Evolutionary conservation across 331 rosid genomes (phyloP), one percentile per base, ranked within the genome.

Genomic region (Dryas integrifolia): DNA sequence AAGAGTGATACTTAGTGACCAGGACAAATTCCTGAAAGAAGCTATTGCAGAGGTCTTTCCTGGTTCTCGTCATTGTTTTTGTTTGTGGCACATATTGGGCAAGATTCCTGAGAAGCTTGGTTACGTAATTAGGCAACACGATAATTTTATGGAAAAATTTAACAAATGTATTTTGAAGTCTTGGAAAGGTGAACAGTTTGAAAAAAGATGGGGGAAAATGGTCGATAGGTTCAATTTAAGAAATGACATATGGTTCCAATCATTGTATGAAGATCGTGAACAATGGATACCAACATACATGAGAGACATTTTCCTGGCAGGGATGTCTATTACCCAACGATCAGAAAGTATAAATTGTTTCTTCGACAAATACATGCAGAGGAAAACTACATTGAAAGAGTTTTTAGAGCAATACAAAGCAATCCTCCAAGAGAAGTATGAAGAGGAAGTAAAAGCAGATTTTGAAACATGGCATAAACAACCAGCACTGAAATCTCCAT

Each of bases 401-500:
- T 77, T 83, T 53, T 51, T 83, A 7, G 87, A 77, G 58, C 85
- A 80, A 2, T 77, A 77, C 69, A 80, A 56, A 41, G 35, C 51
- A 47, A 45, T 76, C 40, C 18, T 73, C 59, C 67, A 50, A 51
- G 87, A 83, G 44, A 83, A 69, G 70, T 73, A 26, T 65, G 87
- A 83, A 69, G 85, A 73, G 72, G 87, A 83, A 80, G 84, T 67
- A 65, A 83, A 59, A 60, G 85, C 80, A 38, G 87, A 77, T 69
- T 80, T 83, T 70, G 84, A 80, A 70, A 72, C 82, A 18, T 73
- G 76, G 80, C 79, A 83, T 76, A 80, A 83, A 59, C 83, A 79
- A 53, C 87, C 83, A 6, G 87, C 60, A 50, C 73, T 85, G 70
- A 88, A 80, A 56, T 88, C 90, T 48, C 92, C 90, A 3, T 88